phyloP scores from a whole-genome alignment of 176 grass and related monocot genomes.

The Oropetium thomaeum region DNA sequence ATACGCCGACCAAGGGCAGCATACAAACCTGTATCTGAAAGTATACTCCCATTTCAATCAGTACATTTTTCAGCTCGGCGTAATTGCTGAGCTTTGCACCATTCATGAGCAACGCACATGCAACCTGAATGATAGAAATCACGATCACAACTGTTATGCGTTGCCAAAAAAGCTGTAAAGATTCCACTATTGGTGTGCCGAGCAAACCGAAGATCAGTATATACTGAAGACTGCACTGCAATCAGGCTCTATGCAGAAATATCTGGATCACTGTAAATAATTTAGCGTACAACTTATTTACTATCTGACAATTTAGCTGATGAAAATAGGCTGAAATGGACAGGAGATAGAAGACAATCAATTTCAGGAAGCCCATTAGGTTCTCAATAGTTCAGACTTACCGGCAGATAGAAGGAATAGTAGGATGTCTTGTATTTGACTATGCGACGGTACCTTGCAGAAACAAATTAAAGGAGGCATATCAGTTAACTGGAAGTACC shows the following conservation, averaged over 20 bases:
- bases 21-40: constrained; percentile 45
- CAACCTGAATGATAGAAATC: constrained; percentile 30
- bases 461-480: not conserved
- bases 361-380: not conserved
- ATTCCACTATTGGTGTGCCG: not conserved
- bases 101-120: constrained; percentile 42
- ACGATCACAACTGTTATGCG: not conserved
- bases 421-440: constrained; percentile 75
- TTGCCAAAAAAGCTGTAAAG: not conserved
- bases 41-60: constrained; percentile 52
- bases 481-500: not conserved
- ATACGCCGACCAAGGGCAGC: not conserved
- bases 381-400: constrained; percentile 20
- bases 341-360: not conserved
- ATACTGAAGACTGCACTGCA: not conserved
- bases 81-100: constrained; percentile 29
- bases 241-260: not conserved
- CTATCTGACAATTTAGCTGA: not conserved
- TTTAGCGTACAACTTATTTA: not conserved
- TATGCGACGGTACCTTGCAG: constrained; percentile 55
- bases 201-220: not conserved
- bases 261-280: not conserved
- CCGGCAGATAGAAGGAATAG: constrained; percentile 70
- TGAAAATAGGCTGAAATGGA: not conserved
- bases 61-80: constrained; percentile 42